These are phyloP conservation scores for Datura wrightii DNA, from an alignment of 257 asterid species.

Conservation along the genomic window DNA sequence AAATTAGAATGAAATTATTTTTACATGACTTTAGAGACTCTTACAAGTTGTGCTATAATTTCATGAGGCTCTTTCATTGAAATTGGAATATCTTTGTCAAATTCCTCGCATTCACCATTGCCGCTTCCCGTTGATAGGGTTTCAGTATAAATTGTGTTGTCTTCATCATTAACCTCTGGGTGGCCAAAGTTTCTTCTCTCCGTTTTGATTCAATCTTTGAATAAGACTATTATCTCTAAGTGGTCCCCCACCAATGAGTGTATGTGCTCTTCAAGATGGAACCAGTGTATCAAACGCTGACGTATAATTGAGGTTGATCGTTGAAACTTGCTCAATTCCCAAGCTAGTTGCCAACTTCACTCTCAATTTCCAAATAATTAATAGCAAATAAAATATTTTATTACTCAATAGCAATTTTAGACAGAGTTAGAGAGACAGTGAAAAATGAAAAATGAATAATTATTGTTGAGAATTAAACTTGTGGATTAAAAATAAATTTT, in stretches of 20 bases:
- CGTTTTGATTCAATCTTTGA: not conserved
- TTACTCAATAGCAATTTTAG: not conserved
- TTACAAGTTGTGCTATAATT: not conserved
- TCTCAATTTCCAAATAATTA: conserved; percentile 15
- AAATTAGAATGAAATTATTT: not conserved
- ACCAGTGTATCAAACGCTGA: not conserved
- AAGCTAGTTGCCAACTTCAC: conserved; percentile 3
- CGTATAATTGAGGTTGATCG: not conserved
- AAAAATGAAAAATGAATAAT: not conserved
- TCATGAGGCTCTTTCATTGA: not conserved
- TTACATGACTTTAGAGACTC: not conserved
- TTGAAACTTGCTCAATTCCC: conserved; percentile 6
- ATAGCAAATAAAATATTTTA: not conserved
- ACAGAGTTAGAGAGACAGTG: not conserved
- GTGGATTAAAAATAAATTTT: not conserved
- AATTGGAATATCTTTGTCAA: not conserved
- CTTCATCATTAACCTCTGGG: not conserved
- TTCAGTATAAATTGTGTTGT: not conserved
- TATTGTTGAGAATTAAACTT: not conserved
- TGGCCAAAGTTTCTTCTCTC: conserved; percentile 20
- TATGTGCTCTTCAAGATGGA: not conserved
- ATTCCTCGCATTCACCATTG: not conserved
- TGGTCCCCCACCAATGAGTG: not conserved
- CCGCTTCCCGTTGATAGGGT: not conserved
- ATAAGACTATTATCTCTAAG: not conserved